Percentiles rank a stretch among this genome's conserved stretches.
phyloP scores from a whole-genome alignment of 768 basidiomycete species.

The Russula virescens region DNA sequence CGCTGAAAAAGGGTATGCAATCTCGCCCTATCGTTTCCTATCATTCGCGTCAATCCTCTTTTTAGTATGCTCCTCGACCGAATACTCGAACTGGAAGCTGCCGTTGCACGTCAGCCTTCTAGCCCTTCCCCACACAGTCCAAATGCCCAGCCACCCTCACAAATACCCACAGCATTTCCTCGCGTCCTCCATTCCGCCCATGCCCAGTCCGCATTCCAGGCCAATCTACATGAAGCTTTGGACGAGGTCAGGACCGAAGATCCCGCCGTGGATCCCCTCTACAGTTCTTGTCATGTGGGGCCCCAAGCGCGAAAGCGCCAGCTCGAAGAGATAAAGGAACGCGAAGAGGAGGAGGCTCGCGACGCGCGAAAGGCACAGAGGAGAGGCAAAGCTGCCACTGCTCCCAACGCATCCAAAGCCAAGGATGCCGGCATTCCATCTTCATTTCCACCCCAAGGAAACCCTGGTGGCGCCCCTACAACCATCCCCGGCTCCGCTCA shows the following conservation, averaged over 20 bases:
- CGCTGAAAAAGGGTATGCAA: slow-evolving; percentile 56
- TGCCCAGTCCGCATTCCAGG: slow-evolving; percentile 41
- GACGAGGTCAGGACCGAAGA: slow-evolving; percentile 42
- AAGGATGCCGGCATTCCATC: slow-evolving; percentile 33
- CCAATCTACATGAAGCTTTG: slow-evolving; percentile 45
- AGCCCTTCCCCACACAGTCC: slow-evolving; percentile 21
- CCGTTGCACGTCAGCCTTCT: slow-evolving; percentile 32
- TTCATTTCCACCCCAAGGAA: slow-evolving; percentile 28
- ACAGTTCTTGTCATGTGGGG: slow-evolving; percentile 42
- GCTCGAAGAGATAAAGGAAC: slow-evolving; percentile 38
- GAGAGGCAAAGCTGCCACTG: slow-evolving; percentile 28
- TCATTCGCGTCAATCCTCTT: slow-evolving; percentile 16
- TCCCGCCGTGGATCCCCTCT: slow-evolving; percentile 41
- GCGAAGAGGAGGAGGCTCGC: slow-evolving; percentile 42
- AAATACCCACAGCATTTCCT: slow-evolving; percentile 44
- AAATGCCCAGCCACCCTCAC: slow-evolving; percentile 27
- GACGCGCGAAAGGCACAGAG: slow-evolving; percentile 36
- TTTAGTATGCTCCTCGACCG: slow-evolving; percentile 51
- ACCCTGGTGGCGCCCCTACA: slow-evolving; percentile 19
- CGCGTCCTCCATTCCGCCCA: slow-evolving; percentile 41
- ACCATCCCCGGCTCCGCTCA: slow-evolving; percentile 26
- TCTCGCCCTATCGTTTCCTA: slow-evolving; percentile 6
- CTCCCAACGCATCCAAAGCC: slow-evolving; percentile 32
- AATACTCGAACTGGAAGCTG: slow-evolving; percentile 52
- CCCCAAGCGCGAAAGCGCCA: slow-evolving; percentile 40